Conservation (phyloP, 2,329 filamentous ascomycete genomes). For the Xylaria sp. region DNA sequence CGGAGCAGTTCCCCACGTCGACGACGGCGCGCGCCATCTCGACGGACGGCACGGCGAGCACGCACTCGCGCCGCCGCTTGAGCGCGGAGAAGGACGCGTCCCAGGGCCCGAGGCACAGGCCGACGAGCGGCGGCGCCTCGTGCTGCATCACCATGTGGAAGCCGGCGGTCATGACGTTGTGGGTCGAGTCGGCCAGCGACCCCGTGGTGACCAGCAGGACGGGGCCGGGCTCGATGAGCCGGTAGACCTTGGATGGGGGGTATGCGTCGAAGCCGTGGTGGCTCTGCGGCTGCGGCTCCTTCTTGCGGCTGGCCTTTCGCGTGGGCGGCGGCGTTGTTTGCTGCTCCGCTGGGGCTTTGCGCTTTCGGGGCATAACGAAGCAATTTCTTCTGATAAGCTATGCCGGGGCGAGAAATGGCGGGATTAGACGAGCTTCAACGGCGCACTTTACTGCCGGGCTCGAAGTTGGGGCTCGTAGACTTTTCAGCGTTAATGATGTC, state of each 20-base stretch:
- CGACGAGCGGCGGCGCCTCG: constrained; percentile 38
- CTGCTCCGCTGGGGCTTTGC: constrained; percentile 15
- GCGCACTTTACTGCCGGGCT: too few relatives aligned
- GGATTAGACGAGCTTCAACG: too few relatives aligned
- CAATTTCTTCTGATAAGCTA: too few relatives aligned
- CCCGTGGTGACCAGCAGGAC: constrained; percentile 40
- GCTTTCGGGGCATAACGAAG: constrained; percentile 25
- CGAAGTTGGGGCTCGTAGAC: too few relatives aligned
- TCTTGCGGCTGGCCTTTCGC: constrained; percentile 10
- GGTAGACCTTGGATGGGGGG: constrained; percentile 36
- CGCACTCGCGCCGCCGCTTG: constrained; percentile 37
- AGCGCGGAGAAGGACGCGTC: constrained; percentile 37
- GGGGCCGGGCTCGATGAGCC: constrained; percentile 41
- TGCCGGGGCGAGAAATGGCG: too few relatives aligned
- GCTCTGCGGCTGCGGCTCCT: constrained; percentile 5
- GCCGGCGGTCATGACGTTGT: constrained; percentile 43
- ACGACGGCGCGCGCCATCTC: constrained; percentile 36
- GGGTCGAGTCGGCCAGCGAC: constrained; percentile 34
- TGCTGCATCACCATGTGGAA: constrained; percentile 44
- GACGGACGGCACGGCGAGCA: constrained; percentile 38
- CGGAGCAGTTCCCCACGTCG: constrained; percentile 40
- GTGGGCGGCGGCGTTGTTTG: constrained; percentile 4
- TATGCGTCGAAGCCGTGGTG: constrained; percentile 20
- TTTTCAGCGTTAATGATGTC: too few relatives aligned
- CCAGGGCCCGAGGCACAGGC: constrained; percentile 39